Conservation (phyloP, 1,284 basidiomycete species). For the Trametes hirsuta region DNA sequence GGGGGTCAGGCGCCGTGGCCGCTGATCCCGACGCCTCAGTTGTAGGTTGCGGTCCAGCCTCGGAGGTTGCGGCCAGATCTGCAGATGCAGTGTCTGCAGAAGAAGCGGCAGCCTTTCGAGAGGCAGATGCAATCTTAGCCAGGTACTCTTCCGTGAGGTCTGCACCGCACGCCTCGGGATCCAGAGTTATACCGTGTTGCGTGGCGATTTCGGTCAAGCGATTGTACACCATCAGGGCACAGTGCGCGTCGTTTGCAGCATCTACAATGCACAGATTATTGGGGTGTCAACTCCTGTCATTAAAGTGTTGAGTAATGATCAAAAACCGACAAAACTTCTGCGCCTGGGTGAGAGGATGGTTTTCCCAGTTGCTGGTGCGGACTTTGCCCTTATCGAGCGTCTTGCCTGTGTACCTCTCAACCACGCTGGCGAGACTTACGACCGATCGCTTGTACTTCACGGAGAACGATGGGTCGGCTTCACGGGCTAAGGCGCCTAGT, state of each 20-base stretch:
- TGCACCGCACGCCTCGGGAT: slow-evolving; percentile 34
- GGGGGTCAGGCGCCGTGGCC: too few relatives aligned
- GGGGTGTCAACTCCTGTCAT: neutral
- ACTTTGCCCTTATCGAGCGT: slow-evolving; percentile 53
- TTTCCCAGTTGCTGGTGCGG: slow-evolving; percentile 64
- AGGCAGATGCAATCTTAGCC: neutral
- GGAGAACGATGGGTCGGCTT: slow-evolving; percentile 48
- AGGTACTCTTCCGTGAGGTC: slow-evolving; percentile 28
- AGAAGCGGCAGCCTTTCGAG: neutral
- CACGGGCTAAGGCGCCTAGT: slow-evolving; percentile 52
- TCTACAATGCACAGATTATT: slow-evolving; percentile 39
- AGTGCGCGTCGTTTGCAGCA: slow-evolving; percentile 65
- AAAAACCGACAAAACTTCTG: slow-evolving; percentile 52
- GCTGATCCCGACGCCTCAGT: too few relatives aligned
- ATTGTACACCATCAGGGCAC: slow-evolving; percentile 51
- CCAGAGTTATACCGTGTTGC: slow-evolving; percentile 32
- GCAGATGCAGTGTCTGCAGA: neutral
- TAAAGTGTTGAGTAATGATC: neutral
- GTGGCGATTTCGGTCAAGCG: slow-evolving; percentile 43
- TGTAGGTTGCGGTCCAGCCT: too few relatives aligned
- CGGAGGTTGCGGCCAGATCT: neutral
- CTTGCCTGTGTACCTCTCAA: slow-evolving; percentile 51
- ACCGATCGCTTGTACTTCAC: slow-evolving; percentile 46
- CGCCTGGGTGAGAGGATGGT: slow-evolving; percentile 38
- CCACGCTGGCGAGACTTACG: slow-evolving; percentile 57